phyloP scores from a whole-genome alignment of 257 asterid genomes.

The Perilla frutescens region DNA sequence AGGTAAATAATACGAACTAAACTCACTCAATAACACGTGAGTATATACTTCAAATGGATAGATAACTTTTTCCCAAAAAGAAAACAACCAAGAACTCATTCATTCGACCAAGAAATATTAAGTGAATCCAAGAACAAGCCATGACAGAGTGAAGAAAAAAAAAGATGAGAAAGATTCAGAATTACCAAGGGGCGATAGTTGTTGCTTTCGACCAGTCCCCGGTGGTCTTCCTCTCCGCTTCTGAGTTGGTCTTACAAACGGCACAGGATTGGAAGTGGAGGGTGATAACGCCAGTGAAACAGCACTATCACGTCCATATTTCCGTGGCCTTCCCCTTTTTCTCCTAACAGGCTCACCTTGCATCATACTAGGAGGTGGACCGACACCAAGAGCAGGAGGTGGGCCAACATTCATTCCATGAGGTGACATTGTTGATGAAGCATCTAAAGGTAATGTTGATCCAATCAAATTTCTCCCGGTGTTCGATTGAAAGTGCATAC shows the following conservation, averaged over 20 bases:
- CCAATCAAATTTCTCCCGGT: conserved; percentile 46
- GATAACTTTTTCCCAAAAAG: background rate
- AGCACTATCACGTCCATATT: conserved; percentile 38
- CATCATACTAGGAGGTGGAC: conserved; percentile 50
- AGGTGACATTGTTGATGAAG: conserved; percentile 52
- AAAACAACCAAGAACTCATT: conserved; percentile 20
- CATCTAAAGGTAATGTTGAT: conserved; percentile 46
- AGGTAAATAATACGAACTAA: background rate
- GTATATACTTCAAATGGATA: conserved; percentile 8
- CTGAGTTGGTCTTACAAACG: conserved; percentile 47
- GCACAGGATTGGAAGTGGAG: conserved; percentile 47
- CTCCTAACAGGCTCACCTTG: conserved; percentile 59
- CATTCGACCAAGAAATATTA: background rate
- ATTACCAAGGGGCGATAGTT: conserved; percentile 54
- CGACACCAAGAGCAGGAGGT: conserved; percentile 44
- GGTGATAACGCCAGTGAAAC: conserved; percentile 51
- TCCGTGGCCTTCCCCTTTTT: conserved; percentile 68
- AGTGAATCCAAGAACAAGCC: background rate
- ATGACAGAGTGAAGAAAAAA: conserved; percentile 18
- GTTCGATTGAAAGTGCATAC: conserved; percentile 47
- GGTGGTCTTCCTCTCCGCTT: conserved; percentile 74
- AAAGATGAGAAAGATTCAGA: conserved; percentile 14
- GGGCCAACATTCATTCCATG: conserved; percentile 53
- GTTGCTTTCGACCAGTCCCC: conserved; percentile 60
- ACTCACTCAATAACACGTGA: background rate